Conservation (phyloP, 768 basidiomycete species). For the Serpula lacrymans region DNA sequence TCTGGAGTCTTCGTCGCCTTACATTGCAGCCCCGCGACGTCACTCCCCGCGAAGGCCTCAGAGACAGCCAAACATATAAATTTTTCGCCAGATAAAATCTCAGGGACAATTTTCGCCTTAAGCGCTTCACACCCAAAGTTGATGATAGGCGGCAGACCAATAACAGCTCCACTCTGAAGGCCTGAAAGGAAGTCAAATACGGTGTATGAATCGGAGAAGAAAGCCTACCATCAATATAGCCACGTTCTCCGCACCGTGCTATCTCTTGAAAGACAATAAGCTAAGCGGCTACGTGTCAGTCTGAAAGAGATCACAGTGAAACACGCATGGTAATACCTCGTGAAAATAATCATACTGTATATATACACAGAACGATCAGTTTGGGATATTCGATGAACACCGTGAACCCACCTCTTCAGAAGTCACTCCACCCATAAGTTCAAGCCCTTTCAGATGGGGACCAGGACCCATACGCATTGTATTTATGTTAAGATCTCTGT, state of each 20-base stretch:
- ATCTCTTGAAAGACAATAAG: slow-evolving; percentile 79
- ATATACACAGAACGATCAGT: slow-evolving; percentile 5
- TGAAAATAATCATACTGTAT: slow-evolving; percentile 80
- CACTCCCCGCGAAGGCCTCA: slow-evolving; percentile 83
- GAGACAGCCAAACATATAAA: slow-evolving; percentile 85
- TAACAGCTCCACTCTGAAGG: slow-evolving; percentile 68
- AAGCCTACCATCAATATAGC: slow-evolving; percentile 68
- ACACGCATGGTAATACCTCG: no score
- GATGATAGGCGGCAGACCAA: slow-evolving; percentile 79
- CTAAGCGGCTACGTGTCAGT: no score
- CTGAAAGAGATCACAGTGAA: slow-evolving; percentile 1
- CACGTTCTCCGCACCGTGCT: slow-evolving; percentile 57
- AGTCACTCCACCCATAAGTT: slow-evolving; percentile 75
- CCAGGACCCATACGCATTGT: slow-evolving; percentile 76
- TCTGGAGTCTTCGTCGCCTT: slow-evolving; percentile 75
- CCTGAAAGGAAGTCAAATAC: slow-evolving; percentile 20
- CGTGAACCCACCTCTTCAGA: no score
- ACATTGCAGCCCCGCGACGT: slow-evolving; percentile 76
- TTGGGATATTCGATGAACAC: no score
- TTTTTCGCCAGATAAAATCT: slow-evolving; percentile 71
- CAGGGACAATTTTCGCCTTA: slow-evolving; percentile 52
- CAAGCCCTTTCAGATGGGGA: slow-evolving; percentile 80
- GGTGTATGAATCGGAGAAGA: no score
- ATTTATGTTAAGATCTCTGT: slow-evolving; percentile 44
- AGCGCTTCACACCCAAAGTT: slow-evolving; percentile 72